Base-by-base conservation (phyloP, 169 alveolate genomes). In the Cryptosporidium meleagridis region DNA sequence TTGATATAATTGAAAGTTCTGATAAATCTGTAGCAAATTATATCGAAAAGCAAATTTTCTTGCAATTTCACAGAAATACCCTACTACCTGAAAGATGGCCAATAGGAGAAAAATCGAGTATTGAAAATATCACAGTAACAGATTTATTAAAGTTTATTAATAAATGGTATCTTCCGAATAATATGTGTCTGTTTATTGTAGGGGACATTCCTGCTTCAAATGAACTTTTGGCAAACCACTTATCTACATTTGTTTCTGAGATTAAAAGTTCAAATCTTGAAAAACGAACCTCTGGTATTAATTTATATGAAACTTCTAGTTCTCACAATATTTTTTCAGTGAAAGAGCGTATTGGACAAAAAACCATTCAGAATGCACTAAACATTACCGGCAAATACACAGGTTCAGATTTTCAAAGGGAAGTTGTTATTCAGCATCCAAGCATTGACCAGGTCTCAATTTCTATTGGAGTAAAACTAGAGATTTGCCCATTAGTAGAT, bases 81-180 rank as follows among this genome's bases (percentile, higher is more conserved):
- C 61, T 80, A 12, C 80, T 80, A 45, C 73, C 73, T 31, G 45
- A 62, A 3, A 59, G 75, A 35, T 80, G 89, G 89, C 89, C 89
- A n/a, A 62, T 80, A 5, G 89, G 89, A 12, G 75, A 59, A 29
- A 44, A 29, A 6, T 29, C 59, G 8, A 62, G 35, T 37, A 53
- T 80, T 18, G 69, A 80, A 62, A 62, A 33, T 7, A 31, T 80
- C 23, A 65, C 73, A 16, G 37, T 80, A 35, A 10, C 67, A n/a
- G 29, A 9, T 23, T 29, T 80, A 44, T 26, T 62, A 44, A 59
- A 62, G 35, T 80, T 80, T 80, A 21, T 80, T 10, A 37, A 48
- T n/a, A 80, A 62, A 44, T 80, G 89, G 89, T 80, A 80, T 39
- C 12, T 62, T 4, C 89, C 89, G 8, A 31, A 45, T 23, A 80